Evolutionary conservation across 2,329 filamentous ascomycete genomes (phyloP).

Genomic region (Microsporum ferrugineum): DNA sequence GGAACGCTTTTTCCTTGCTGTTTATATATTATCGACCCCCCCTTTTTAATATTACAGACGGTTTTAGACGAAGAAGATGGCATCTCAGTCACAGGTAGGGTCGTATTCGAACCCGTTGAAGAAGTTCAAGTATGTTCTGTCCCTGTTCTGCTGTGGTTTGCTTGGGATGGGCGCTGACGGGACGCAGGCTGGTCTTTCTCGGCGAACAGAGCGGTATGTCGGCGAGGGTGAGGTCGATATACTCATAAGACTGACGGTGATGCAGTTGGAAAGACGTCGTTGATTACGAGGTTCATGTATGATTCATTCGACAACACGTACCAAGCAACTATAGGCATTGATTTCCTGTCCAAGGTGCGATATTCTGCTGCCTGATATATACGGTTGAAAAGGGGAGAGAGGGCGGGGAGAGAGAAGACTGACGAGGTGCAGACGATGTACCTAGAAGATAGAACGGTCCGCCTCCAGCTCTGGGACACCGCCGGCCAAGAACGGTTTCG

Average conservation of each 20-base stretch:
- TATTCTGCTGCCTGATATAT: not conserved
- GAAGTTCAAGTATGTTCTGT: conserved; percentile 81
- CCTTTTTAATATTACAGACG: not conserved
- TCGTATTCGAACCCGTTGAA: conserved; percentile 98
- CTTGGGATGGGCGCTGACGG: not conserved
- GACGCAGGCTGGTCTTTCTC: conserved; percentile 75
- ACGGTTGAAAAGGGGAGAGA: not conserved
- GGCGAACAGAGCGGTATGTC: conserved; percentile 94
- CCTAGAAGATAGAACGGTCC: conserved; percentile 93
- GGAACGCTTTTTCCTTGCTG: not conserved
- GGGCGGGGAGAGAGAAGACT: not conserved
- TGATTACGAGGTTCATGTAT: conserved; percentile 99
- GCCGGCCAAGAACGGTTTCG: conserved; percentile 96
- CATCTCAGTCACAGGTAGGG: conserved; percentile 58
- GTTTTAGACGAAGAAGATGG: conserved; percentile 47
- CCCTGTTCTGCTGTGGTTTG: not conserved
- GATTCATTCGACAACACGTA: conserved; percentile 99
- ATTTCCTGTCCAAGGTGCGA: conserved; percentile 90
- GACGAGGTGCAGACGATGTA: conserved; percentile 71
- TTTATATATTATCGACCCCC: not conserved
- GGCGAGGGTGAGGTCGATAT: not conserved
- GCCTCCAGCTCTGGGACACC: conserved; percentile 96
- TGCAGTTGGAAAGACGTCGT: conserved; percentile 89
- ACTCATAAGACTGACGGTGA: conserved; percentile 14
- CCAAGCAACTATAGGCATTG: conserved; percentile 97